Conservation (phyloP, 1,139 yeast genomes). For the Scheffersomyces segobiensis region DNA sequence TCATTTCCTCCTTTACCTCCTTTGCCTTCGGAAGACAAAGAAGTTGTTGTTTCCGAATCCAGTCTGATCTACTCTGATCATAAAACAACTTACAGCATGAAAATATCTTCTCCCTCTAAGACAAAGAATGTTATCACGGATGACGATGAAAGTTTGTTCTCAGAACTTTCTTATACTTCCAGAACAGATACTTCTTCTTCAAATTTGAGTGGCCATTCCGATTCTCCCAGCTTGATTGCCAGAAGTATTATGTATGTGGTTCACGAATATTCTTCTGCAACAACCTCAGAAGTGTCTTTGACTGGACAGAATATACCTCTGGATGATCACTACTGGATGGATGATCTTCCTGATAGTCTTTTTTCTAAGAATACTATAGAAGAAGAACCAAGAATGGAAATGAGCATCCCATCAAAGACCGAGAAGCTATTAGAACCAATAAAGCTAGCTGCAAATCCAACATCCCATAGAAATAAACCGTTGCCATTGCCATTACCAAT, state of each 20-base stretch:
- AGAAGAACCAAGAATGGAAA: neutral
- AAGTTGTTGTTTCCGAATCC: neutral
- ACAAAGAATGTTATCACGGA: constrained; percentile 3
- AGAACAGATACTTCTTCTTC: constrained; percentile 2
- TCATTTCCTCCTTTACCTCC: neutral
- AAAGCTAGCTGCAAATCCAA: neutral
- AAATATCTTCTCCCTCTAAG: neutral
- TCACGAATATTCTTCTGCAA: constrained; percentile 1
- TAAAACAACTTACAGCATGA: neutral
- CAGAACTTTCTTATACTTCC: constrained; percentile 7
- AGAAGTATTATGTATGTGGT: constrained; percentile 8
- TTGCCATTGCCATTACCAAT: neutral
- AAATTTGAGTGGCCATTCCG: constrained; percentile 1
- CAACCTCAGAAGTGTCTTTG: constrained; percentile 3
- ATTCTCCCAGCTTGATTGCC: constrained; percentile 7
- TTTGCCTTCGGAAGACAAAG: neutral
- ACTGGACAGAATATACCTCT: neutral
- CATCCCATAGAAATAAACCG: neutral
- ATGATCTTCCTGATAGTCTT: constrained; percentile 7
- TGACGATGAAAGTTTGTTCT: constrained; percentile 25
- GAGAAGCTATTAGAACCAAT: neutral
- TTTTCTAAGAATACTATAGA: constrained; percentile 3
- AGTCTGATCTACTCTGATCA: neutral
- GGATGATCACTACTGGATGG: neutral
- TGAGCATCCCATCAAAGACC: neutral